A percentile compares a stretch with the other conserved stretches of the same genome.
Evolutionary conservation across 116 monocot genomes (phyloP).

Genomic region (Posidonia oceanica): DNA sequence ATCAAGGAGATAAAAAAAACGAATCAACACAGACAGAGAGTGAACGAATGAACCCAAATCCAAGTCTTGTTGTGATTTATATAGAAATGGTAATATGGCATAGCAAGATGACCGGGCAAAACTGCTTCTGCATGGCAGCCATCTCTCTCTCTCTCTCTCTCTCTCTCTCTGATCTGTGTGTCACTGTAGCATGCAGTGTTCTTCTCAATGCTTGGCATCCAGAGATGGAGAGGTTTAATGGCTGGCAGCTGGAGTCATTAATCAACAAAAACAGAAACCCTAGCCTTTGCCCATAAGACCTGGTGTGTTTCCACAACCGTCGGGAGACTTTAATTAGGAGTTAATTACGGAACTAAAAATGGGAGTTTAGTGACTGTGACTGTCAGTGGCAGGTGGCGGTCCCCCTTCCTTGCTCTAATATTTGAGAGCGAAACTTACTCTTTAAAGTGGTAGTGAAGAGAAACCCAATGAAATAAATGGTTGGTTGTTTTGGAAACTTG

Average conservation of each 20-base stretch:
- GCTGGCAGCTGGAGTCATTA: background rate
- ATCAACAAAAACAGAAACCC: background rate
- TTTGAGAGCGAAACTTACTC: too few relatives aligned
- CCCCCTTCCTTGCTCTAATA: background rate
- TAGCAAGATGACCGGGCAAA: background rate
- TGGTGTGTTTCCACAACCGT: background rate
- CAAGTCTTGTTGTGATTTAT: background rate
- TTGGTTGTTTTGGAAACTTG: slow-evolving; percentile 2
- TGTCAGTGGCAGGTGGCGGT: background rate
- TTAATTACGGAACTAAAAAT: slow-evolving; percentile 1
- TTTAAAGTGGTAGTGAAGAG: background rate
- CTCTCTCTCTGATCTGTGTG: background rate
- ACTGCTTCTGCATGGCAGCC: slow-evolving; percentile 5
- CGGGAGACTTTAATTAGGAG: background rate
- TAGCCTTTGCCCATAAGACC: too few relatives aligned
- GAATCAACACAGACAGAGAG: too few relatives aligned
- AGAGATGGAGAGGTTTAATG: background rate
- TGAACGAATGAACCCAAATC: too few relatives aligned
- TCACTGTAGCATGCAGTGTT: slow-evolving; percentile 6
- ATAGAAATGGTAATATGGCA: background rate
- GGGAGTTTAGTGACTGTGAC: background rate
- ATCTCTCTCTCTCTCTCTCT: background rate
- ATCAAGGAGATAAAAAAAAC: too few relatives aligned
- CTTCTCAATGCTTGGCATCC: background rate
- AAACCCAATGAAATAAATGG: background rate